Conservation (phyloP, 306 rosid species). For the Cucurbita ficifolia region DNA sequence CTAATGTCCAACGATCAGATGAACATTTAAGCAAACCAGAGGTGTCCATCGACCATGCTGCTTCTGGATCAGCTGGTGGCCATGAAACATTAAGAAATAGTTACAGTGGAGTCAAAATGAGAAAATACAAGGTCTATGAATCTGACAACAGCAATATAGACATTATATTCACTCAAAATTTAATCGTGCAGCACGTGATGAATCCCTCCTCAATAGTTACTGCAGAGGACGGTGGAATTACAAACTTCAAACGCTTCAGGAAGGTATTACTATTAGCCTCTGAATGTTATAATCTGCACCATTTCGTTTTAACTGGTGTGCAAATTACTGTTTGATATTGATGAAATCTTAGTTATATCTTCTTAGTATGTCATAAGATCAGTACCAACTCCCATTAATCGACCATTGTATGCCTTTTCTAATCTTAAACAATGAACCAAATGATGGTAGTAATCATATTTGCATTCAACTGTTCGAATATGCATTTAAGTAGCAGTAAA, state of each 20-base stretch:
- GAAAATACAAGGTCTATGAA: constrained; percentile 32
- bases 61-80: not conserved
- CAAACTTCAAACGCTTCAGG: constrained; percentile 65
- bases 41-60: constrained; percentile 12
- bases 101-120: constrained; percentile 15
- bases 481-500: not conserved
- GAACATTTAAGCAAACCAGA: constrained; percentile 14
- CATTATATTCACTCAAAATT: constrained; percentile 36
- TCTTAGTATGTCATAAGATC: not conserved
- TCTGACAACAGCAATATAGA: constrained; percentile 33
- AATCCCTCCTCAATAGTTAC: constrained; percentile 5
- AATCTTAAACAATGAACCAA: not conserved
- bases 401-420: not conserved
- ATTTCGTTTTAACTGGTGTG: not conserved
- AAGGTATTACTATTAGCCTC: constrained; percentile 33
- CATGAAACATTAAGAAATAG: constrained; percentile 16
- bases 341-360: not conserved
- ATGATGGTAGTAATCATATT: not conserved
- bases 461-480: not conserved
- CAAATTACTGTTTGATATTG: not conserved
- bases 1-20: constrained; percentile 11
- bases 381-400: not conserved
- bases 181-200: constrained; percentile 44
- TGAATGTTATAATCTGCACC: constrained; percentile 4
- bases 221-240: constrained; percentile 24